Evolutionary conservation across 805 yeast species (phyloP).

Genomic region (Candida nitratophila): DNA sequence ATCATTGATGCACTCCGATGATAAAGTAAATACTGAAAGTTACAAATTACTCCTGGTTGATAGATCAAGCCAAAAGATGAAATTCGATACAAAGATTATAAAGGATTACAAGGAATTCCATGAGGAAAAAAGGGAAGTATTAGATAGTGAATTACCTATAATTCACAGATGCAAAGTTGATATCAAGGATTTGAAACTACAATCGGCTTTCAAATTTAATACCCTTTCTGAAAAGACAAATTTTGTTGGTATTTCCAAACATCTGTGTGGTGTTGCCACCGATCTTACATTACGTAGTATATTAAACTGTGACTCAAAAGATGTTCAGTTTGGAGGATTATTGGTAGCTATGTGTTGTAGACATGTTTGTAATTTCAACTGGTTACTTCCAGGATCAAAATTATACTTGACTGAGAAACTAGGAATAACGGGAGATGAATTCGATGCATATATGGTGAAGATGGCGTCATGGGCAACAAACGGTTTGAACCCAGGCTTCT

Average conservation of each 20-base stretch:
- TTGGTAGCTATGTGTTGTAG: conserved; percentile 92
- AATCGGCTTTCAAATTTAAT: conserved; percentile 29
- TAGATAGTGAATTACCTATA: background rate
- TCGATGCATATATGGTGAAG: conserved; percentile 39
- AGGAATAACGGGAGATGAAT: conserved; percentile 21
- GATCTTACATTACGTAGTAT: conserved; percentile 73
- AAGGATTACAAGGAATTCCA: conserved; percentile 53
- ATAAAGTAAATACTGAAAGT: background rate
- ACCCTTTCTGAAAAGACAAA: conserved; percentile 2
- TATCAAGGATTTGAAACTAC: conserved; percentile 66
- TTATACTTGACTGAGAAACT: conserved; percentile 28
- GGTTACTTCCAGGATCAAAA: conserved; percentile 42
- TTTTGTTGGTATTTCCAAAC: conserved; percentile 70
- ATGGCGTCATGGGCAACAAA: conserved; percentile 88
- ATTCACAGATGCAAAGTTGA: conserved; percentile 57
- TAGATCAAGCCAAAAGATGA: conserved; percentile 70
- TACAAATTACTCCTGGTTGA: conserved; percentile 57
- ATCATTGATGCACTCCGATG: conserved; percentile 14
- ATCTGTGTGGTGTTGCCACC: conserved; percentile 91
- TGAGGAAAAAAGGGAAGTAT: conserved; percentile 12
- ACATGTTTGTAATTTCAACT: conserved; percentile 66
- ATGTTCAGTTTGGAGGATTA: conserved; percentile 37
- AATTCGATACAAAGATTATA: conserved; percentile 62
- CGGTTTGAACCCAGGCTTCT: conserved; percentile 42
- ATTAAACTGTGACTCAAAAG: conserved; percentile 15